A percentile compares a stretch with the other conserved stretches of the same genome.
Conservation (phyloP, 805 yeast species). For the Candida ponderosae region DNA sequence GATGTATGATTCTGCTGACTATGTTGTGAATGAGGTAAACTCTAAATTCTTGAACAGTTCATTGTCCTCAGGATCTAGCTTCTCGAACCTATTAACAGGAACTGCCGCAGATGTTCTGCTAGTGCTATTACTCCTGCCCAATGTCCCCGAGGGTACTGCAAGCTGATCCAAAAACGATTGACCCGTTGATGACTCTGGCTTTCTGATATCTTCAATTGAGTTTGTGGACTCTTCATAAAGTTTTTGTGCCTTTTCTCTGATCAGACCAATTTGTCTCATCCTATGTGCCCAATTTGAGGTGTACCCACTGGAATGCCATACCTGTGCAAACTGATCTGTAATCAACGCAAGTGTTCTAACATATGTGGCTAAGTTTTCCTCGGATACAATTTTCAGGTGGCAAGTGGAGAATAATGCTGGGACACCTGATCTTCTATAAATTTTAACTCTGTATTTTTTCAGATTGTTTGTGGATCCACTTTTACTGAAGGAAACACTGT, state of each 20-base stretch:
- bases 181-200: conserved; percentile 9
- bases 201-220: conserved; percentile 2
- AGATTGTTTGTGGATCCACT: conserved; percentile 7
- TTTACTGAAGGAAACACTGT: conserved; percentile 21
- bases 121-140: conserved; percentile 9
- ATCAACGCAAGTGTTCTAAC: conserved; percentile 59
- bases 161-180: conserved; percentile 18
- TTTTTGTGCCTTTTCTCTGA: conserved; percentile 23
- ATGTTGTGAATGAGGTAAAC: conserved; percentile 19
- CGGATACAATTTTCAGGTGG: conserved; percentile 64
- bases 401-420: conserved; percentile 74
- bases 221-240: conserved; percentile 6
- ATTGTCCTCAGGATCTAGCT: conserved; percentile 15
- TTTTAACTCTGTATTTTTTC: conserved; percentile 50
- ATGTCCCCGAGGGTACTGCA: background rate
- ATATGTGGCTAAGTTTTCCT: conserved; percentile 49
- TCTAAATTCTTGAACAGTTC: conserved; percentile 18
- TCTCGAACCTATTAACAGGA: conserved; percentile 13
- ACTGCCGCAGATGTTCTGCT: conserved; percentile 3
- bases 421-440: conserved; percentile 57
- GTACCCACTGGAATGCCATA: conserved; percentile 62
- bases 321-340: conserved; percentile 65
- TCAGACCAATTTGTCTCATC: conserved; percentile 40
- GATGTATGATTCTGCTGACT: no score
- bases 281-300: conserved; percentile 64